Evolutionary conservation across 2,329 filamentous ascomycete genomes (phyloP).

Genomic region (Paraphaeosphaeria minitans): DNA sequence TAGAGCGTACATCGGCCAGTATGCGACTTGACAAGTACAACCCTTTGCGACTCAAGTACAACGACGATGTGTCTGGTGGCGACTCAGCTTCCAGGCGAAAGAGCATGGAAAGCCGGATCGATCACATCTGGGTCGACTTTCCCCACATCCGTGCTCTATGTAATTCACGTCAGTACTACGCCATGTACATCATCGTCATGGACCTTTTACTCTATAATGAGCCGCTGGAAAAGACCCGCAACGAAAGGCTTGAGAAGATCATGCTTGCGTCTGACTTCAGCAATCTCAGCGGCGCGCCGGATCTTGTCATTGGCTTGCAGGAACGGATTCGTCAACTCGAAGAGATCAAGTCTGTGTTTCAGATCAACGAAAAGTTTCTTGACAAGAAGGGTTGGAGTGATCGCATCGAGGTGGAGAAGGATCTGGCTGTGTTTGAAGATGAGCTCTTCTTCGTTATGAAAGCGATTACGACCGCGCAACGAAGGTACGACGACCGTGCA

Average conservation of each 20-base stretch:
- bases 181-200: slow-evolving; percentile 96
- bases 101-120: slow-evolving; percentile 77
- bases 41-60: slow-evolving; percentile 93
- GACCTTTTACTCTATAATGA: slow-evolving; percentile 96
- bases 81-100: slow-evolving; percentile 57
- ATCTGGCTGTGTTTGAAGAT: slow-evolving; percentile 87
- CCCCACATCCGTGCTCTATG: slow-evolving; percentile 92
- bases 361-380: slow-evolving; percentile 84
- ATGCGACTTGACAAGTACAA: slow-evolving; percentile 98
- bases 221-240: slow-evolving; percentile 95
- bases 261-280: slow-evolving; percentile 99
- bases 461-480: slow-evolving; percentile 94
- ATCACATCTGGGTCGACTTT: slow-evolving; percentile 96
- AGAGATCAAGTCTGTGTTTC: slow-evolving; percentile 96
- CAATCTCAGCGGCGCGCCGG: slow-evolving; percentile 88
- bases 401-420: slow-evolving; percentile 83
- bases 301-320: slow-evolving; percentile 90
- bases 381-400: slow-evolving; percentile 93
- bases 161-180: slow-evolving; percentile 96
- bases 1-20: slow-evolving; percentile 94
- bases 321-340: slow-evolving; percentile 91
- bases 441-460: slow-evolving; percentile 99
- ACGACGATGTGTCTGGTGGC: slow-evolving; percentile 81
- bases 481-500: slow-evolving; percentile 72
- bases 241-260: slow-evolving; percentile 94